These are phyloP conservation scores for Neofusicoccum parvum DNA, from an alignment of 2,329 filamentous ascomycete species.

Conservation along the genomic window DNA sequence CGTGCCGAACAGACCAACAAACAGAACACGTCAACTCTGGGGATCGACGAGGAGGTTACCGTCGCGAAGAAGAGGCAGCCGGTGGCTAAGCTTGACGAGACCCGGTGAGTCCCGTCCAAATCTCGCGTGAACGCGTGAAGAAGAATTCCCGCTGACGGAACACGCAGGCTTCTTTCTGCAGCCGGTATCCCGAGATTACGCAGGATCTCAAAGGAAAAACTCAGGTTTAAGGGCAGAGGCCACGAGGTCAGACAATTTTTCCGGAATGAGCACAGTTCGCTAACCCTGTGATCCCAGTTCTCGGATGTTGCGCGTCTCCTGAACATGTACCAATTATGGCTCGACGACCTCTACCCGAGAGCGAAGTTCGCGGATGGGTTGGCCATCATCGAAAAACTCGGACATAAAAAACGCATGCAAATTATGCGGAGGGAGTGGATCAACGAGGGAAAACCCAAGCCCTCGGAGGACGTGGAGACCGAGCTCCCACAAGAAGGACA, in stretches of 20 bases:
- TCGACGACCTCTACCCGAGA: constrained; percentile 93
- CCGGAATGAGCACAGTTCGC: constrained; percentile 9
- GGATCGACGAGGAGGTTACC: constrained; percentile 84
- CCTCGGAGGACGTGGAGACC: constrained; percentile 10
- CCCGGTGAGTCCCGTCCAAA: constrained; percentile 53
- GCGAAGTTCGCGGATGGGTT: constrained; percentile 91
- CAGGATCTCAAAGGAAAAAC: constrained; percentile 65
- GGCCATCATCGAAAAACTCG: constrained; percentile 87
- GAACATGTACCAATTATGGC: constrained; percentile 93
- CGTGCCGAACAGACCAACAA: constrained; percentile 24
- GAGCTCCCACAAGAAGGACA: constrained; percentile 1
- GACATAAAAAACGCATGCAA: constrained; percentile 79
- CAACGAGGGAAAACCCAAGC: constrained; percentile 66
- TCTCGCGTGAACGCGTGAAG: constrained; percentile 3
- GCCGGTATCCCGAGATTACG: constrained; percentile 82
- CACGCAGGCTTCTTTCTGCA: constrained; percentile 71
- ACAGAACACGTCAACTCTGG: constrained; percentile 51
- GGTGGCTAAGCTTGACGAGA: constrained; percentile 83
- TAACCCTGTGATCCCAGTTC: constrained; percentile 58
- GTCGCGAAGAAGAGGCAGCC: constrained; percentile 76
- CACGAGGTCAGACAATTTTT: constrained; percentile 67
- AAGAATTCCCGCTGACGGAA: not conserved
- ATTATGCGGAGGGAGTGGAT: constrained; percentile 81
- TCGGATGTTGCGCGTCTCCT: constrained; percentile 80
- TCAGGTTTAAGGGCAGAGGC: constrained; percentile 89